Conservation (phyloP, 169 alveolate genomes). For the Babesia ovata region DNA sequence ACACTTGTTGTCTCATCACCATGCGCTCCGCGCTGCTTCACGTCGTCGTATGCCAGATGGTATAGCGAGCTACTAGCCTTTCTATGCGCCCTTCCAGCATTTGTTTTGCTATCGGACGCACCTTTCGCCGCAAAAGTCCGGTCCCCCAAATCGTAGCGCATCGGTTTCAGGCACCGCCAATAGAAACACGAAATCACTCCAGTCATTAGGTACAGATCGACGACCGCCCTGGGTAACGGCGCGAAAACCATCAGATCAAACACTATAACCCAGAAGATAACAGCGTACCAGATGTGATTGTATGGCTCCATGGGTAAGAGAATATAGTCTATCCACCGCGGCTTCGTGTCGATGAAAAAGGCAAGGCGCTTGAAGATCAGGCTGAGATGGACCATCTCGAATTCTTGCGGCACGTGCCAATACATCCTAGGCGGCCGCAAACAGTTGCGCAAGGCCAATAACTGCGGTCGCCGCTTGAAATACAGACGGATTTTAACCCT, state of each 20-base stretch:
- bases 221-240: slow-evolving; percentile 19
- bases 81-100: not conserved
- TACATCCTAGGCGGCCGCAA: slow-evolving; percentile 53
- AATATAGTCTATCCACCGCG: slow-evolving; percentile 52
- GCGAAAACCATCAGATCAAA: slow-evolving; percentile 45
- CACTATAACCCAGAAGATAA: slow-evolving; percentile 44
- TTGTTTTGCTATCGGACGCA: not conserved
- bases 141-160: slow-evolving; percentile 11
- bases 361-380: slow-evolving; percentile 19
- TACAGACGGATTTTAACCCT: slow-evolving; percentile 62
- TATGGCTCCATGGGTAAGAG: slow-evolving; percentile 33
- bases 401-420: slow-evolving; percentile 70
- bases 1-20: not conserved
- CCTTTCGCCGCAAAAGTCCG: not conserved
- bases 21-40: not conserved
- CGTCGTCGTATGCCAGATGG: not conserved
- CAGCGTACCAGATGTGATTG: slow-evolving; percentile 27
- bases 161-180: slow-evolving; percentile 11
- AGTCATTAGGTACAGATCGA: slow-evolving; percentile 21
- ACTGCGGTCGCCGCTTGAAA: slow-evolving; percentile 51
- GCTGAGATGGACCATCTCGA: slow-evolving; percentile 68
- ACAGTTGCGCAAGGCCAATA: slow-evolving; percentile 65
- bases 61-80: not conserved
- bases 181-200: slow-evolving; percentile 39
- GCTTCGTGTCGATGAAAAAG: slow-evolving; percentile 23